Evolutionary conservation across 495 filamentous ascomycete species (phyloP), one percentile per base, ranked within the genome.

Genomic region (Trichoderma parareesei): DNA sequence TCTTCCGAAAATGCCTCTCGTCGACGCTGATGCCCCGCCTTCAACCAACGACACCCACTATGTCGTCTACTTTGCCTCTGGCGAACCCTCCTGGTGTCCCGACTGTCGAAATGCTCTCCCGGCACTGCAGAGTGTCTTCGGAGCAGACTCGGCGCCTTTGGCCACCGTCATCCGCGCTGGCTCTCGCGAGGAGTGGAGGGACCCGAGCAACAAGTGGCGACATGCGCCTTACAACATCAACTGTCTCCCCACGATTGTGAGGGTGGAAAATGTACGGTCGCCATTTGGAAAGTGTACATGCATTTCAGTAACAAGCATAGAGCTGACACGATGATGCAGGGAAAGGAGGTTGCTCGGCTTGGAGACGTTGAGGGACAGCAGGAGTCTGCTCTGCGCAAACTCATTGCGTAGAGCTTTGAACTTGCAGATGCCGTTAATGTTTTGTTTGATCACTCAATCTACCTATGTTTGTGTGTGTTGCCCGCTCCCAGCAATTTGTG

Each of bases 21-120:
- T 57, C 11, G 8, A 57, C 9, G 53, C 27, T 9, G 53, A 57
- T 3, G 53, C 53, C 27, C 53, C 53, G 20, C 53, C 53, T n/a
- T 18, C 53, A 11, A 57, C 20, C 53, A 37, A 20, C 27, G 53
- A 57, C 27, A 37, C 53, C 16, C 53, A 57, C 53, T 57, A 57
- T 16, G 53, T 57, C 53, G 53, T 57, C 53, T 57, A 57, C 53
- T 57, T 57, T 14, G 53, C 33, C 2, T 57, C 53, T 27, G 53
- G 53, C 27, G 20, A 57, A 13, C 27, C 53, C 16, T 57, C 53
- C 20, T 57, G 53, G 53, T 57, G 53, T 33, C 53, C 53, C 8
- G 53, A 57, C 14, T 57, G 53, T 14, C 53, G 53, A 37, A 57
- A 57, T n/a, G 53, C 53, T 33, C 27, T 57, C 27, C 53, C 53